phyloP scores from a whole-genome alignment of 345 rosid species.

The Aegle marmelos region DNA sequence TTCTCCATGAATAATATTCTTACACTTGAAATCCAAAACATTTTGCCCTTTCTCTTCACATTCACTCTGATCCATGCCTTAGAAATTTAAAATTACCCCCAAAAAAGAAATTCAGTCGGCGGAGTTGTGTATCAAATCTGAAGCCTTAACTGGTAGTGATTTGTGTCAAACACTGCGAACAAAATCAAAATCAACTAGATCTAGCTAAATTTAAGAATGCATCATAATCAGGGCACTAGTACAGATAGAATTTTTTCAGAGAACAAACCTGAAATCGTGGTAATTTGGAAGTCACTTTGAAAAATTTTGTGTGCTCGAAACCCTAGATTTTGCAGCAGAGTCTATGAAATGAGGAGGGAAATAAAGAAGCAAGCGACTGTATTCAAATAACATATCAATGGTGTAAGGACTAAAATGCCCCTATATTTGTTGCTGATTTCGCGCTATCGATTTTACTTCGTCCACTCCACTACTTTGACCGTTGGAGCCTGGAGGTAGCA shows the following conservation, averaged over 20 bases:
- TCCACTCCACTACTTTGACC: not conserved
- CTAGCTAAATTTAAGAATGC: not conserved
- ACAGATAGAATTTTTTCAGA: not conserved
- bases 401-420: not conserved
- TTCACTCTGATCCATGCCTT: conserved; percentile 28
- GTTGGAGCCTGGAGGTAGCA: not conserved
- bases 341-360: conserved; percentile 1
- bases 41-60: conserved; percentile 2
- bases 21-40: conserved; percentile 7
- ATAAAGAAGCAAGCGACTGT: not conserved
- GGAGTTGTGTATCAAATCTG: not conserved
- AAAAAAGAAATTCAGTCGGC: too few species aligned
- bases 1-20: not conserved
- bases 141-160: not conserved
- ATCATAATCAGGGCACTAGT: not conserved
- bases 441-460: not conserved
- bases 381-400: not conserved
- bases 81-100: not conserved
- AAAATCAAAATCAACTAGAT: not conserved
- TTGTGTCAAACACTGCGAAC: not conserved
- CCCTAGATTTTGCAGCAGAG: conserved; percentile 3
- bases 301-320: not conserved
- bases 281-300: not conserved
- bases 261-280: not conserved
- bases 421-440: not conserved